phyloP scores from a whole-genome alignment of 2,329 filamentous ascomycete genomes.

The Fusarium buharicum region DNA sequence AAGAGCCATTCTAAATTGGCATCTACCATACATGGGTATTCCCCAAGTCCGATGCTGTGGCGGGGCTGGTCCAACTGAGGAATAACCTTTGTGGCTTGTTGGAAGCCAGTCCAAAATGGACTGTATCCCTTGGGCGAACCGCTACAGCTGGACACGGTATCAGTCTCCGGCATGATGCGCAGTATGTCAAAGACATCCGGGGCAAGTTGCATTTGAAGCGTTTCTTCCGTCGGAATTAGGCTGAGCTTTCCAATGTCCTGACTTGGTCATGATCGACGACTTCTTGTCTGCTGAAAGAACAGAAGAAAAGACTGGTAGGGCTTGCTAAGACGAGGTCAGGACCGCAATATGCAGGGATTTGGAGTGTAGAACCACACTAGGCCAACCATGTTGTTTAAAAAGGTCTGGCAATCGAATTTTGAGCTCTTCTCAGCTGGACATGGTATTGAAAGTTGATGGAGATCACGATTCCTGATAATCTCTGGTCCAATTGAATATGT shows the following conservation, averaged over 20 bases:
- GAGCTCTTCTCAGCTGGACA: slow-evolving; percentile 27
- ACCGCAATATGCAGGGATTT: slow-evolving; percentile 32
- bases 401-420: slow-evolving; percentile 7
- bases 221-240: slow-evolving; percentile 27
- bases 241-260: slow-evolving; percentile 27
- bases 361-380: slow-evolving; percentile 4
- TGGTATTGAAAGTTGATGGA: slow-evolving; percentile 8
- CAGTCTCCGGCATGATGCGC: slow-evolving; percentile 1
- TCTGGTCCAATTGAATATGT: slow-evolving; percentile 5
- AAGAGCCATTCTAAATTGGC: slow-evolving; percentile 41
- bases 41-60: slow-evolving; percentile 29
- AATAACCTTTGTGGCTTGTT: slow-evolving; percentile 32
- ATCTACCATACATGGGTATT: slow-evolving; percentile 36
- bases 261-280: slow-evolving; percentile 35
- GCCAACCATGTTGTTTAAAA: slow-evolving; percentile 25
- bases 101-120: not conserved
- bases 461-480: slow-evolving; percentile 16
- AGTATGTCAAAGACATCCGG: not conserved
- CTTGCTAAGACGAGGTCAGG: slow-evolving; percentile 17
- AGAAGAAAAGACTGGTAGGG: slow-evolving; percentile 20
- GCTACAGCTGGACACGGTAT: slow-evolving; percentile 7
- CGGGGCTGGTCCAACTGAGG: slow-evolving; percentile 6
- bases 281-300: slow-evolving; percentile 32
- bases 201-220: slow-evolving; percentile 5
- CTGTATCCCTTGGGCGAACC: not conserved